phyloP scores from a whole-genome alignment of 192 early-diverging fungal species.

The Phycomyces blakesleeanus region DNA sequence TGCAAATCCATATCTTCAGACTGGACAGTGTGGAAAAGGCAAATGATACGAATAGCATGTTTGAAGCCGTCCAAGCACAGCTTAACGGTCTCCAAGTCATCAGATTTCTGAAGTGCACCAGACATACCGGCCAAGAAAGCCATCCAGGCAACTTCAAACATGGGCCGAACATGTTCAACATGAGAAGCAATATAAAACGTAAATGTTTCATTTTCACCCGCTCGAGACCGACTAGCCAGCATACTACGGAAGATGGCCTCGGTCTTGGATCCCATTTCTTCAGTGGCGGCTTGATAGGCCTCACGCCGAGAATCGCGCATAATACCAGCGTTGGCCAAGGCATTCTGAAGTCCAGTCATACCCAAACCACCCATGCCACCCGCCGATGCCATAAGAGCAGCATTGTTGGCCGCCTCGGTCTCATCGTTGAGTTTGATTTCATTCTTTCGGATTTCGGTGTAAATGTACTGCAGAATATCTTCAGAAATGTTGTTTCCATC shows the following conservation, averaged over 20 bases:
- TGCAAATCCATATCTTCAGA: conserved; percentile 77
- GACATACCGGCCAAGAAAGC: conserved; percentile 78
- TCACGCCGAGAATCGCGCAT: conserved; percentile 45
- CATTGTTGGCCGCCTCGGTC: conserved; percentile 55
- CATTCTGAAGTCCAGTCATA: conserved; percentile 38
- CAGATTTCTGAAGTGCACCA: conserved; percentile 78
- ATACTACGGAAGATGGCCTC: conserved; percentile 67
- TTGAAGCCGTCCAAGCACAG: conserved; percentile 80
- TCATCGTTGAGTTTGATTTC: conserved; percentile 97
- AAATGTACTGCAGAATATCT: conserved; percentile 70
- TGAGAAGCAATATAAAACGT: conserved; percentile 68
- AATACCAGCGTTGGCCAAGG: conserved; percentile 35
- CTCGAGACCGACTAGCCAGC: conserved; percentile 47
- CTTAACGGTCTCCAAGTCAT: conserved; percentile 66
- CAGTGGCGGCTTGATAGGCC: conserved; percentile 56
- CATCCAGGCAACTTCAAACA: conserved; percentile 93
- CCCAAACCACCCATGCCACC: conserved; percentile 43
- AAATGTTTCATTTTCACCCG: conserved; percentile 41
- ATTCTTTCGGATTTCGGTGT: conserved; percentile 73
- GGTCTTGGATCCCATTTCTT: conserved; percentile 67
- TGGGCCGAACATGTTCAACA: conserved; percentile 83
- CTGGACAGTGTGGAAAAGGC: conserved; percentile 59
- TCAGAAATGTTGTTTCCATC: conserved; percentile 76
- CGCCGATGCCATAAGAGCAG: conserved; percentile 44
- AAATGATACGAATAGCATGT: conserved; percentile 73